Base-by-base conservation (phyloP, 208 protist species). In the Angomonas ambiguus region DNA sequence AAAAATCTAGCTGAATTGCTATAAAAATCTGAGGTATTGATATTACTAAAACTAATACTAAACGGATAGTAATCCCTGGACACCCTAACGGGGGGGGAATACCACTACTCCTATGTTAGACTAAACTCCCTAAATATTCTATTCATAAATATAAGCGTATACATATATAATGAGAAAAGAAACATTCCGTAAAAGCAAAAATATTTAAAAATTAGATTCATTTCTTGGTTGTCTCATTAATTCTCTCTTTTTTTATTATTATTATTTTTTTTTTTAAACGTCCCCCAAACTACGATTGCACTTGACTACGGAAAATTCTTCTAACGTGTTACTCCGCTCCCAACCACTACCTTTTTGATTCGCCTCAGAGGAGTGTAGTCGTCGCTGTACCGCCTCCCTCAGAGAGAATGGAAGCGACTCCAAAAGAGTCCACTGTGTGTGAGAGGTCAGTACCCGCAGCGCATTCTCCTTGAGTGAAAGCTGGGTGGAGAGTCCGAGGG, bases 381-480 rank as follows among this genome's bases (percentile, higher is more conserved):
- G 45, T 8, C 58, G 38, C 34, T 62, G 58, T 3, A 62, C 11
- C 18, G 32, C 28, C 32, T 28, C 5, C 16, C 58, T 31, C 10
- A 42, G 33, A 4, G 33, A 13, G 32, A 51, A 49, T 1, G 34
- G 32, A 33, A 62, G 58, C 1, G 35, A 41, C 35, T 41, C 8
- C 8, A 41, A 13, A 13, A 41, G 35, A 18, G 35, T 41, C 35
- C 13, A 60, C 20, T n/a, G 2, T 18, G n/a, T 31, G 28, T 20
- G 4, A 24, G 53, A 10, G 33, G 45, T 53, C 32, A 45, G 18
- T 56, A 87, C 42, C 79, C 82, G 90, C 53, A 83, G 72, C 31
- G 79, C 65, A 51, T 77, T 77, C 41, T 86, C 83, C 2, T 56
- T 31, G 41, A 92, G 72, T 13, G 83, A 63, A 10, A 86, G 61